Conservation (phyloP, 2,329 filamentous ascomycete genomes). For the Nemania diffusa region DNA sequence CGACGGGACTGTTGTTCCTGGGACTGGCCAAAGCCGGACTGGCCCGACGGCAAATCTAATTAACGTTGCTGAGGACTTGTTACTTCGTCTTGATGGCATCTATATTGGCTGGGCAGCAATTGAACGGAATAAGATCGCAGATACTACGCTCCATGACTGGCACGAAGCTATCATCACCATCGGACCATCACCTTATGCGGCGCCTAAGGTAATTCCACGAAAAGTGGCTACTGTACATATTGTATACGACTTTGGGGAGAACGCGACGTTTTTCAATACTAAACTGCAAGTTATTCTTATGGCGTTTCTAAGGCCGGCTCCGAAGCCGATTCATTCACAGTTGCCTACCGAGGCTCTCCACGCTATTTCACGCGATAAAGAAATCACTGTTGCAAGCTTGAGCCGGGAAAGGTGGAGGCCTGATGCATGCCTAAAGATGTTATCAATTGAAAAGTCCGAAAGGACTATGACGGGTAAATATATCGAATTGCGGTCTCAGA, state of each 20-base stretch:
- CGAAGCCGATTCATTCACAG: slow-evolving; percentile 27
- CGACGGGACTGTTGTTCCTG: slow-evolving; percentile 58
- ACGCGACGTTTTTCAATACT: slow-evolving; percentile 53
- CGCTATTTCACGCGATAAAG: slow-evolving; percentile 54
- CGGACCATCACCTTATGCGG: slow-evolving; percentile 59
- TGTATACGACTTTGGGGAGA: slow-evolving; percentile 61
- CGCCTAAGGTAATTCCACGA: slow-evolving; percentile 59
- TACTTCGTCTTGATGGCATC: slow-evolving; percentile 66
- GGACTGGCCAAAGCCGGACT: slow-evolving; percentile 54
- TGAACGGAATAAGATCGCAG: slow-evolving; percentile 49
- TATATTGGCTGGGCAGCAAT: slow-evolving; percentile 73
- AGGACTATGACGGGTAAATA: slow-evolving; percentile 58
- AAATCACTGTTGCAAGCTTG: slow-evolving; percentile 58
- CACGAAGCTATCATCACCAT: slow-evolving; percentile 68
- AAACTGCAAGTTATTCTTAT: slow-evolving; percentile 67
- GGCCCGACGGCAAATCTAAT: slow-evolving; percentile 66
- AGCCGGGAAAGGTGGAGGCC: slow-evolving; percentile 59
- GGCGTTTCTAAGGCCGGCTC: slow-evolving; percentile 64
- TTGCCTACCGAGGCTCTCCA: slow-evolving; percentile 44
- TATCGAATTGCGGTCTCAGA: slow-evolving; percentile 58
- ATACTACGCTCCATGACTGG: slow-evolving; percentile 60
- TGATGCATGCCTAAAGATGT: slow-evolving; percentile 52
- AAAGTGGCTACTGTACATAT: slow-evolving; percentile 66
- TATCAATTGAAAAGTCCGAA: slow-evolving; percentile 54
- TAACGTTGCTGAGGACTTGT: slow-evolving; percentile 63